Base-by-base conservation (phyloP, 2,329 filamentous ascomycete genomes). In the Apiospora marii region DNA sequence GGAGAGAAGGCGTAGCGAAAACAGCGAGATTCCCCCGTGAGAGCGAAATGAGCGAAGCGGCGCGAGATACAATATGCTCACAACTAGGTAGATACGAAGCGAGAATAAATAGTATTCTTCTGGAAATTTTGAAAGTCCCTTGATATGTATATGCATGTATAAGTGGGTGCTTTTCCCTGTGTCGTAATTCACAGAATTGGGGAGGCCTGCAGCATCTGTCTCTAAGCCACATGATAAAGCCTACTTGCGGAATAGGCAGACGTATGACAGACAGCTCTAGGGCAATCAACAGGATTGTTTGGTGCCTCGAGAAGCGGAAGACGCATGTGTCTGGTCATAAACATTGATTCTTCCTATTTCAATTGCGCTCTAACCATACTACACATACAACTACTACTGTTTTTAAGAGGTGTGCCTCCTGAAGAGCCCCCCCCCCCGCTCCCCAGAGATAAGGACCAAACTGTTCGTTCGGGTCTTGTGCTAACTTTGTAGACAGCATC, bases 291-390 rank as follows among this genome's bases (percentile, higher is more conserved):
- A 22, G 5, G 48, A 10, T 49, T 22, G 16, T 22, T 5, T 19
- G 13, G 24, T 53, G 12, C 13, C n/a, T 16, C 27, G 24, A 16
- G 14, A 30, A 58, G 49, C 2, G 0, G 19, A 27, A 13, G 30
- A 34, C 22, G 10, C 4, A 1, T n/a, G 4, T 37, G 16, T 41
- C 58, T 64, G 58, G 58, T 64, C 58, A 64, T 64, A 64, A 64
- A 58, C 46, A 48, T 46, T 48, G 67, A 68, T 68, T 43, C n/a
- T 67, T 14, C 67, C 44, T 46, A 68, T n/a, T 41, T 68, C 41
- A 34, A 22, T 48, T 68, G 67, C 67, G 67, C 37, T 68, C 41
- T 68, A 68, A 68, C 41, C n/a, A 68, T 68, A 68, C 67, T 68
- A 68, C 67, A 68, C 41, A 68, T 68, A 68, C 67, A 68, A 44